Conservation (phyloP, 352 stramenopile species). For the Globisporangium mamillatum region DNA sequence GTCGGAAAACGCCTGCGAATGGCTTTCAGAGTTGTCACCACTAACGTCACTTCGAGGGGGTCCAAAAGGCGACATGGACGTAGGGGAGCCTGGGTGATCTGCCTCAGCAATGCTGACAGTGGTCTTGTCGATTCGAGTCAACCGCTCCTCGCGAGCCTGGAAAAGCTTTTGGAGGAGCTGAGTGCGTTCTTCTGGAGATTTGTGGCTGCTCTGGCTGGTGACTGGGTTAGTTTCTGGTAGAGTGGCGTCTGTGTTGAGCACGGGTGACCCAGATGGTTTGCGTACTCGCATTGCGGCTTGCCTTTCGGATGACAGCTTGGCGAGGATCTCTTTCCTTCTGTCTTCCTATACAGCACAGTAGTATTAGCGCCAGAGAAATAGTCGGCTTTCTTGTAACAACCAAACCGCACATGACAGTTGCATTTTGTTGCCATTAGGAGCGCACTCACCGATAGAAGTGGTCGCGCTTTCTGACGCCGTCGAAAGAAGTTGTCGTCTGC, state of each 20-base stretch:
- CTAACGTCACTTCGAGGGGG: slow-evolving; percentile 13
- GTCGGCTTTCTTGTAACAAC: background rate
- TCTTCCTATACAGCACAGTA: slow-evolving; percentile 37
- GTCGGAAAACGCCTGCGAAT: slow-evolving; percentile 2
- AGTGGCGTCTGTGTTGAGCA: background rate
- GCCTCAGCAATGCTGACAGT: background rate
- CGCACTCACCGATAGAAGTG: slow-evolving; percentile 33
- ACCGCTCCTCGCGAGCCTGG: background rate
- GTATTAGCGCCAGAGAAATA: background rate
- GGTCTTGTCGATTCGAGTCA: background rate
- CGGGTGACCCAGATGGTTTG: background rate
- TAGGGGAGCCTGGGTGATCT: background rate
- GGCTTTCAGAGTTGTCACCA: slow-evolving; percentile 1
- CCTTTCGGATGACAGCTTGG: slow-evolving; percentile 58
- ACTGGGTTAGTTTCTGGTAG: background rate
- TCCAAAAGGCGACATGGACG: background rate
- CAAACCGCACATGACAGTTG: background rate
- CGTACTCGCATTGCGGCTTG: slow-evolving; percentile 32
- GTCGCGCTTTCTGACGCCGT: slow-evolving; percentile 28
- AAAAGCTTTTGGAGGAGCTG: slow-evolving; percentile 29
- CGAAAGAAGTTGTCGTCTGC: slow-evolving; percentile 23
- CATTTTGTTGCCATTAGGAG: background rate
- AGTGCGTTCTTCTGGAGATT: slow-evolving; percentile 18
- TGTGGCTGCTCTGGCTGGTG: slow-evolving; percentile 6
- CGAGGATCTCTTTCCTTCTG: slow-evolving; percentile 55